Evolutionary conservation across 208 protist genomes (phyloP).

Genomic region (Wallacemonas sp.): DNA sequence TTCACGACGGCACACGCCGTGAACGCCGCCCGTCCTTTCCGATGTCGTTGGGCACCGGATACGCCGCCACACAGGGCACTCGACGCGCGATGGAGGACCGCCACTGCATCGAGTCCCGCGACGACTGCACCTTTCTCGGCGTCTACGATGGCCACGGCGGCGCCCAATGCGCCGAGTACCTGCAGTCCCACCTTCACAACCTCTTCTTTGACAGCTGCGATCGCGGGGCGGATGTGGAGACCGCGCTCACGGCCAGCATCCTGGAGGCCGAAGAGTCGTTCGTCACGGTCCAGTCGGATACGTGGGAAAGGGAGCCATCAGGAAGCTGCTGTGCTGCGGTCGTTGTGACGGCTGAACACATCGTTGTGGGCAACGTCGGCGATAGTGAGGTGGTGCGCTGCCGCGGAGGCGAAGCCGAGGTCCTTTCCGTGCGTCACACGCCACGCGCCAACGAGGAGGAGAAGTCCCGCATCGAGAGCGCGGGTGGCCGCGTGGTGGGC

Average conservation of each 20-base stretch:
- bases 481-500: slow-evolving; percentile 84
- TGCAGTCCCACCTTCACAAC: slow-evolving; percentile 64
- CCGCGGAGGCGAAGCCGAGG: slow-evolving; percentile 47
- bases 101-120: slow-evolving; percentile 47
- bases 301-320: slow-evolving; percentile 23
- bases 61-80: slow-evolving; percentile 50
- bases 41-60: not conserved
- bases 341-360: slow-evolving; percentile 51
- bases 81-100: slow-evolving; percentile 84
- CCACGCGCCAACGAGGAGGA: slow-evolving; percentile 66
- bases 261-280: slow-evolving; percentile 69
- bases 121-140: slow-evolving; percentile 67
- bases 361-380: slow-evolving; percentile 82
- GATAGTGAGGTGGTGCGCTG: slow-evolving; percentile 86
- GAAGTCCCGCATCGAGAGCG: slow-evolving; percentile 69
- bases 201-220: slow-evolving; percentile 47
- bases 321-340: slow-evolving; percentile 75
- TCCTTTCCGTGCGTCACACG: slow-evolving; percentile 83
- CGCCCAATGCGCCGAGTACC: slow-evolving; percentile 67
- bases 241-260: slow-evolving; percentile 61
- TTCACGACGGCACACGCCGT: too few relatives aligned
- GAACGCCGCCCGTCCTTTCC: too few relatives aligned
- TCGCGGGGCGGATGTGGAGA: slow-evolving; percentile 36
- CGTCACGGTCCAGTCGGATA: slow-evolving; percentile 44
- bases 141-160: slow-evolving; percentile 87